A percentile compares a stretch with the other conserved stretches of the same genome.
Evolutionary conservation across 2,329 filamentous ascomycete species (phyloP).

Genomic region (Nigrograna mackinnonii): DNA sequence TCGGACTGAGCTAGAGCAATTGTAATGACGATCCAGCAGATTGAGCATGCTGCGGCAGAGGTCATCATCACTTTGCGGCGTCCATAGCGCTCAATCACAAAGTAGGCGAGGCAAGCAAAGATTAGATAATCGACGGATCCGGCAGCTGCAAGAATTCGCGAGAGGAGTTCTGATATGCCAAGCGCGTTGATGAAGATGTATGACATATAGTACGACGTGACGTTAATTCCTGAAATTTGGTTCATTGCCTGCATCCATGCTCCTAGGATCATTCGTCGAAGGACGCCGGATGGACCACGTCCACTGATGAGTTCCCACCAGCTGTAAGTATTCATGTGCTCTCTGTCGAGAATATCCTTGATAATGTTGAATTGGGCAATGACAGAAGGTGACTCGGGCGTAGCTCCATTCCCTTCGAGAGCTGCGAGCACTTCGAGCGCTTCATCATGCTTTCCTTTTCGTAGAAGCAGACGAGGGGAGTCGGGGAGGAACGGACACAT

Average conservation of each 20-base stretch:
- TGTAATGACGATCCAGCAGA: conserved; percentile 55
- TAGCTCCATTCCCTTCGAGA: conserved; percentile 43
- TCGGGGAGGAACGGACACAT: conserved; percentile 46
- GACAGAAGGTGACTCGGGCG: conserved; percentile 36
- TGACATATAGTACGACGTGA: conserved; percentile 45
- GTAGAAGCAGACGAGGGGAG: conserved; percentile 53
- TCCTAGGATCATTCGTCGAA: conserved; percentile 50
- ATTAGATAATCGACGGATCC: conserved; percentile 52
- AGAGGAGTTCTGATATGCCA: conserved; percentile 38
- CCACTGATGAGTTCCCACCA: conserved; percentile 51
- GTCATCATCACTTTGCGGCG: conserved; percentile 54
- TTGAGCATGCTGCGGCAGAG: conserved; percentile 51
- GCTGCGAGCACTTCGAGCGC: conserved; percentile 38
- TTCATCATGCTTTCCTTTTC: conserved; percentile 54
- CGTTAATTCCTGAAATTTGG: conserved; percentile 16
- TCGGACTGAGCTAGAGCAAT: conserved; percentile 47
- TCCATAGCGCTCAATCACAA: conserved; percentile 54
- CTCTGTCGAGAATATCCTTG: conserved; percentile 46
- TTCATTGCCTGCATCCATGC: conserved; percentile 43
- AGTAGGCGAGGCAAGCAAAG: conserved; percentile 47
- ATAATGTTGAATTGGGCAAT: conserved; percentile 42
- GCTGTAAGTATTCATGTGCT: conserved; percentile 48
- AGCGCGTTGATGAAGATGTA: conserved; percentile 48
- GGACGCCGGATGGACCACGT: conserved; percentile 43
- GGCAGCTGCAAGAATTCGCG: conserved; percentile 44